Evolutionary conservation across 208 protist species (phyloP), one percentile per base, ranked within the genome.

Genomic region (Porcisia hertigi): DNA sequence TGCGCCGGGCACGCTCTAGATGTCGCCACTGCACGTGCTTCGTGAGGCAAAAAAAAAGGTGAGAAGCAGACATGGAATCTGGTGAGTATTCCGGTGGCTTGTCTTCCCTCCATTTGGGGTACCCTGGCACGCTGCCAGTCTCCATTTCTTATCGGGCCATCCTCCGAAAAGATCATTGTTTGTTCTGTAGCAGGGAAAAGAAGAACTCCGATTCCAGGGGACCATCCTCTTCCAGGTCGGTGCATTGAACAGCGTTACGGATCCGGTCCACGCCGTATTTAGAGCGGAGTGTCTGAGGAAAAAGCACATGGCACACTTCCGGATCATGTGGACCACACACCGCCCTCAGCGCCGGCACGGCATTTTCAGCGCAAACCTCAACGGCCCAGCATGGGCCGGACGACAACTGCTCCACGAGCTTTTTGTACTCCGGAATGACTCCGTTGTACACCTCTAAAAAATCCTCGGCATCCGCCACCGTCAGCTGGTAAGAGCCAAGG

Each of bases 361-460:
- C 86, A 86, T 98, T 96, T 76, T 98, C 91, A 20, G 90, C 88
- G 70, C 86, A 90, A 62, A 98, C 88, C 83, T 98, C 92, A 58
- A 98, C 82, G 14, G 91, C 97, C 81, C 94, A 92, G 79, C 85
- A 95, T 20, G 94, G 86, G 1, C 93, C 96, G 55, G 90, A 98
- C 9, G 91, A 92, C 77, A 98, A 88, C 82, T 98, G 88, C 77
- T 98, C 92, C 34, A 98, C 97, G 66, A 99, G 77, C 73, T 88
- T 87, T 67, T 90, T 87, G 80, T 98, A 98, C 84, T 99, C 97
- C 30, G 97, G 97, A 9, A 98, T 76, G 11, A 99, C 98, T 57
- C 96, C 96, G 70, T 96, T 96, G 89, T 99, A 99, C 23, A 99
- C 98, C 81, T 99, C 98, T 70, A 99, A 85, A 84, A 99, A 99